Conservation (phyloP, 805 yeast genomes). For the Sugiyamaella qingdaonensis region DNA sequence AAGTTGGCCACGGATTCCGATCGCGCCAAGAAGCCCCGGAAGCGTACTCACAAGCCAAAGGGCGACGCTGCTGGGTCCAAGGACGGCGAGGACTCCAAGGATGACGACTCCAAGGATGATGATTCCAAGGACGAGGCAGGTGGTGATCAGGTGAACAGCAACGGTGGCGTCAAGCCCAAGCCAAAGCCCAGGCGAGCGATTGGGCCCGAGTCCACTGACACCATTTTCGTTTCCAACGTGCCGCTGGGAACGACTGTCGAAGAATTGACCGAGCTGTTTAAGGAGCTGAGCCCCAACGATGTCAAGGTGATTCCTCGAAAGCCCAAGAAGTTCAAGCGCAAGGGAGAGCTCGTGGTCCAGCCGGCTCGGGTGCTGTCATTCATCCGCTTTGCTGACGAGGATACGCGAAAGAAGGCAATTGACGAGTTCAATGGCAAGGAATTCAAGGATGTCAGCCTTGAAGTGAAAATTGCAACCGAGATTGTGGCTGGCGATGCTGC, state of each 20-base stretch:
- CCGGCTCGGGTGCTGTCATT: constrained; percentile 42
- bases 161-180: constrained; percentile 3
- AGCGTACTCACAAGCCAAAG: background rate
- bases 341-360: constrained; percentile 16
- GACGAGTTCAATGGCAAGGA: constrained; percentile 62
- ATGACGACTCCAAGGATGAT: constrained; percentile 14
- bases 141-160: constrained; percentile 1
- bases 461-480: constrained; percentile 72
- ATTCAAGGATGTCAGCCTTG: constrained; percentile 60
- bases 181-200: constrained; percentile 40
- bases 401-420: constrained; percentile 66
- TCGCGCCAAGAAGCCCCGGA: constrained; percentile 5
- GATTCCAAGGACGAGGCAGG: constrained; percentile 13
- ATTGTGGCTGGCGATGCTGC: constrained; percentile 13
- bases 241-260: constrained; percentile 48
- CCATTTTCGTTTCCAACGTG: constrained; percentile 60
- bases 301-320: constrained; percentile 28
- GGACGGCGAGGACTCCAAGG: constrained; percentile 1
- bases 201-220: constrained; percentile 48
- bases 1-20: constrained; percentile 32
- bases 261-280: constrained; percentile 43
- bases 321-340: constrained; percentile 16
- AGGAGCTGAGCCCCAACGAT: constrained; percentile 28
- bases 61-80: background rate
- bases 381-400: constrained; percentile 55